Percentiles rank a stretch among this genome's conserved stretches.
phyloP scores from a whole-genome alignment of 2,329 filamentous ascomycete genomes.

The Fusarium humuli region DNA sequence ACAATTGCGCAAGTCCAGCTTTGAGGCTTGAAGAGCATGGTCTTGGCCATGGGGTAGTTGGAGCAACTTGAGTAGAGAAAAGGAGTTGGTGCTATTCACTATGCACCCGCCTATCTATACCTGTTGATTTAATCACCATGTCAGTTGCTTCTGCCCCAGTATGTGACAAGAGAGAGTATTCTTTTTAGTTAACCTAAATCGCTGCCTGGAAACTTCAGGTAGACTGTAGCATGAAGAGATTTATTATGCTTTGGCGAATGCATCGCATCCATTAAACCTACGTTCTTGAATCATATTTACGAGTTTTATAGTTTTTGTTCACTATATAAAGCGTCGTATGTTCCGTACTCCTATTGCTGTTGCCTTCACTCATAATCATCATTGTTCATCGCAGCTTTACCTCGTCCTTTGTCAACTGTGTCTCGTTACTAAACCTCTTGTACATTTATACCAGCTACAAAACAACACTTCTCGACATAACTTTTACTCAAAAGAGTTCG shows the following conservation, averaged over 20 bases:
- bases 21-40: background rate
- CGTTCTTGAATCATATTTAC: background rate
- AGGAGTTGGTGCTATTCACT: background rate
- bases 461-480: background rate
- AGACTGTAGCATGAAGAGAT: background rate
- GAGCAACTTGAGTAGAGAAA: background rate
- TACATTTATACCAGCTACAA: background rate
- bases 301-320: background rate
- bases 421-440: background rate
- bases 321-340: background rate
- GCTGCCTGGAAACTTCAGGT: background rate
- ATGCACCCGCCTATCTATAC: background rate
- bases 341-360: background rate
- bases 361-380: background rate
- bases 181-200: background rate
- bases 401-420: background rate
- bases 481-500: background rate
- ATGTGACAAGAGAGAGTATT: background rate
- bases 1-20: background rate
- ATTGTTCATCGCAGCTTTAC: background rate
- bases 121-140: background rate
- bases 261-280: background rate
- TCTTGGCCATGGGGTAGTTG: background rate
- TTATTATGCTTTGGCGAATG: background rate
- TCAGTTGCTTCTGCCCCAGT: fast-evolving